phyloP scores from a whole-genome alignment of 768 basidiomycete genomes.

The Rhizopogon vinicolor region DNA sequence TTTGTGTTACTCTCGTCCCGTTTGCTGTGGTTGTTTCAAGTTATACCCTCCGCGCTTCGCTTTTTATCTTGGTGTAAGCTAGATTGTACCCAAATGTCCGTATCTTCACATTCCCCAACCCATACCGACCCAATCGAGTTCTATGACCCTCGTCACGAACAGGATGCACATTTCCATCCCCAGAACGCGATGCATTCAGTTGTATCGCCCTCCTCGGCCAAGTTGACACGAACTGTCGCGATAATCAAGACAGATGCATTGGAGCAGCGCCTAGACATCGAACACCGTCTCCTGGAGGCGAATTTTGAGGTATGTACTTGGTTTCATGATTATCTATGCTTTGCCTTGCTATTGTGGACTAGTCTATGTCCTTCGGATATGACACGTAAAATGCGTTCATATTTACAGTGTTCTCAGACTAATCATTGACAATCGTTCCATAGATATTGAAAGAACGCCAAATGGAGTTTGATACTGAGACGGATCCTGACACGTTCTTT shows the following conservation, averaged over 20 bases:
- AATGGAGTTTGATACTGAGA: conserved; percentile 84
- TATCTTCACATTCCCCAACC: conserved; percentile 9
- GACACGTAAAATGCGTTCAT: conserved; percentile 4
- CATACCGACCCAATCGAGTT: conserved; percentile 13
- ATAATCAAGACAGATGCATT: conserved; percentile 83
- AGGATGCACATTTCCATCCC: background rate
- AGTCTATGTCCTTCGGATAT: background rate
- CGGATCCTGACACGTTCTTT: conserved; percentile 73
- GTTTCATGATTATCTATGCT: background rate
- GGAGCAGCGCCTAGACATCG: conserved; percentile 71
- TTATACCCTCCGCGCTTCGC: conserved; percentile 4
- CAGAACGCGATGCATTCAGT: conserved; percentile 5
- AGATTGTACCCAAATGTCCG: conserved; percentile 16
- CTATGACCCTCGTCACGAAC: conserved; percentile 8
- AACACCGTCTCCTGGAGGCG: conserved; percentile 72
- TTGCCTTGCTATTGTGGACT: background rate
- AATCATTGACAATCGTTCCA: conserved; percentile 12
- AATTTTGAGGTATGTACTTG: conserved; percentile 66
- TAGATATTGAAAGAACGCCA: conserved; percentile 86
- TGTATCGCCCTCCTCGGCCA: conserved; percentile 7
- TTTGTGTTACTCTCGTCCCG: conserved; percentile 8
- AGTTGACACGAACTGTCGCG: conserved; percentile 62
- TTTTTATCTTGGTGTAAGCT: conserved; percentile 5
- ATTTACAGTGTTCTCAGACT: background rate
- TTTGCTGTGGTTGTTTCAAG: conserved; percentile 16